Evolutionary conservation across 805 yeast genomes (phyloP).

Genomic region (Schizosaccharomyces lindneri): DNA sequence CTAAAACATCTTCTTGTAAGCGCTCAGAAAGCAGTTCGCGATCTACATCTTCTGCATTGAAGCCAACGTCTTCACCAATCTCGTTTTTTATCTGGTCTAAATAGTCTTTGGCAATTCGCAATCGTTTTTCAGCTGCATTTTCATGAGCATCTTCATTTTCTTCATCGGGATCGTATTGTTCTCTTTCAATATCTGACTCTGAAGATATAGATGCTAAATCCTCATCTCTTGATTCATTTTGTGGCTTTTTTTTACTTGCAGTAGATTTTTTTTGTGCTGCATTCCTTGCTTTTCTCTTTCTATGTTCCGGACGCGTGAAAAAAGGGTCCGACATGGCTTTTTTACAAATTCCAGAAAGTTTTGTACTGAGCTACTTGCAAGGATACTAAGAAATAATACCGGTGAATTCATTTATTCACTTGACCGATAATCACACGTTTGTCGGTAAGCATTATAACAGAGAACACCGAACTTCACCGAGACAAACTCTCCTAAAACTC

Average conservation of each 20-base stretch:
- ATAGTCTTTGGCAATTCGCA: slow-evolving; percentile 84
- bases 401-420: background rate
- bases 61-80: slow-evolving; percentile 21
- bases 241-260: background rate
- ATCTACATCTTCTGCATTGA: slow-evolving; percentile 80
- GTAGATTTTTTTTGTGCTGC: too few species aligned
- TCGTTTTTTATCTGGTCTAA: slow-evolving; percentile 51
- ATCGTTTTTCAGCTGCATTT: slow-evolving; percentile 74
- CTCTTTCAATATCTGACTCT: background rate
- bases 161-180: background rate
- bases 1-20: slow-evolving; percentile 71
- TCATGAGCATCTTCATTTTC: slow-evolving; percentile 18
- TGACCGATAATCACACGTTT: background rate
- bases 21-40: slow-evolving; percentile 62
- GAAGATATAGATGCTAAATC: background rate
- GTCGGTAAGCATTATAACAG: background rate
- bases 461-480: background rate
- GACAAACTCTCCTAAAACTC: background rate
- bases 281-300: background rate
- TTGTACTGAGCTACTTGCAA: background rate
- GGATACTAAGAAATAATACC: background rate
- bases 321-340: background rate
- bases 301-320: background rate
- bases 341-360: background rate
- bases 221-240: background rate